phyloP scores from a whole-genome alignment of 2,329 filamentous ascomycete genomes.

The Aspergillus flavus region DNA sequence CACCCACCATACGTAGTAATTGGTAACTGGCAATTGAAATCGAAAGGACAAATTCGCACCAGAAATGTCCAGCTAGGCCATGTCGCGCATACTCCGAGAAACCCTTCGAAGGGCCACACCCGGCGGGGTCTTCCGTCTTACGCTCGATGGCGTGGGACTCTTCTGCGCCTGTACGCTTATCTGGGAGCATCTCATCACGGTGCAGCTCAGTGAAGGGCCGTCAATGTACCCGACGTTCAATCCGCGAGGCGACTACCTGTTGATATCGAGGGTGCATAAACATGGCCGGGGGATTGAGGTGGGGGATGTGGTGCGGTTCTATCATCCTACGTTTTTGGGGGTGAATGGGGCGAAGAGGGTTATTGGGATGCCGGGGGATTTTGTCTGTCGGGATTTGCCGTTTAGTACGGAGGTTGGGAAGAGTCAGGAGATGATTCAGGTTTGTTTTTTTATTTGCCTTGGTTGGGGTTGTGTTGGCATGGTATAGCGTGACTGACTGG shows the following conservation, averaged over 20 bases:
- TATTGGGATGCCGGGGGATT: slow-evolving; percentile 68
- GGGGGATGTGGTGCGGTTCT: slow-evolving; percentile 83
- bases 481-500: not conserved
- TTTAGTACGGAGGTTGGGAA: slow-evolving; percentile 35
- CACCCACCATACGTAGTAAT: not conserved
- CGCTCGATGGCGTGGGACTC: slow-evolving; percentile 35
- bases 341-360: slow-evolving; percentile 76
- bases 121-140: slow-evolving; percentile 28
- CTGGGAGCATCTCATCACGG: slow-evolving; percentile 62
- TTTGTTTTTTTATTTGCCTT: slow-evolving; percentile 35
- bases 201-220: slow-evolving; percentile 67
- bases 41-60: not conserved
- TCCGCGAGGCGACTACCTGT: slow-evolving; percentile 66
- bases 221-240: slow-evolving; percentile 89
- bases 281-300: slow-evolving; percentile 68
- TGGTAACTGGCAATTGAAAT: not conserved
- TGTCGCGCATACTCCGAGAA: slow-evolving; percentile 35
- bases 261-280: slow-evolving; percentile 69
- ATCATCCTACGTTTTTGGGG: slow-evolving; percentile 68
- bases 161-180: slow-evolving; percentile 41
- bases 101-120: slow-evolving; percentile 27
- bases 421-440: slow-evolving; percentile 51
- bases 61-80: slow-evolving; percentile 16
- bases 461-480: not conserved
- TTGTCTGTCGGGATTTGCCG: slow-evolving; percentile 49